A percentile compares a stretch with the other conserved stretches of the same genome.
These are phyloP conservation scores for Bretschneidera sinensis DNA, from an alignment of 345 rosid species.

Conservation along the genomic window DNA sequence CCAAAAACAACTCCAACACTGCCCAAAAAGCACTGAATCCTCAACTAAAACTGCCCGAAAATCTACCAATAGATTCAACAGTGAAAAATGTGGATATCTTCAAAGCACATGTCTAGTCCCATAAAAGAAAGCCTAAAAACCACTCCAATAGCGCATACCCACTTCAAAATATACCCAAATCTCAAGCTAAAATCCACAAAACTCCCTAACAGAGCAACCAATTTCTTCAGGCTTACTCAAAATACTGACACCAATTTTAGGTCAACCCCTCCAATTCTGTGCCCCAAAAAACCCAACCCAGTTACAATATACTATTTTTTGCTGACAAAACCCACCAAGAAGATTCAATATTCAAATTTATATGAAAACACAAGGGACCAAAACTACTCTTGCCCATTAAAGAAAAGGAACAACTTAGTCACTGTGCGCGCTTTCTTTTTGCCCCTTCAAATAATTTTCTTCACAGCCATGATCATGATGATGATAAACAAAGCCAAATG, in stretches of 20 bases:
- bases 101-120: constrained; percentile 10
- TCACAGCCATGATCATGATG: constrained; percentile 23
- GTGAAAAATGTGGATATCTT: neutral
- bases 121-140: constrained; percentile 16
- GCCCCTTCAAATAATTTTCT: constrained; percentile 18
- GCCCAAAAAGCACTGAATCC: constrained; percentile 28
- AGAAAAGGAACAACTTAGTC: constrained; percentile 22
- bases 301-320: neutral
- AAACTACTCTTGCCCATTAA: constrained; percentile 28
- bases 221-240: neutral
- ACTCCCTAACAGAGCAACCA: constrained; percentile 18
- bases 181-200: constrained; percentile 15
- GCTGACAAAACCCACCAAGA: constrained; percentile 21
- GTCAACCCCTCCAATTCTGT: constrained; percentile 32
- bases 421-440: too few relatives aligned
- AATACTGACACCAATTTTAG: constrained; percentile 18
- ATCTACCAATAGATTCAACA: constrained; percentile 13
- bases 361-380: constrained; percentile 21
- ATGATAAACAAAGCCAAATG: constrained; percentile 20
- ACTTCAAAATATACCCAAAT: constrained; percentile 16
- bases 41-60: constrained; percentile 20
- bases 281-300: constrained; percentile 1
- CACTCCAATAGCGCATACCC: constrained; percentile 24
- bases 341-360: constrained; percentile 27
- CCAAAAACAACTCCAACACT: constrained; percentile 11